phyloP scores from a whole-genome alignment of 2,329 filamentous ascomycete genomes.

The Zopfia rhizophila region DNA sequence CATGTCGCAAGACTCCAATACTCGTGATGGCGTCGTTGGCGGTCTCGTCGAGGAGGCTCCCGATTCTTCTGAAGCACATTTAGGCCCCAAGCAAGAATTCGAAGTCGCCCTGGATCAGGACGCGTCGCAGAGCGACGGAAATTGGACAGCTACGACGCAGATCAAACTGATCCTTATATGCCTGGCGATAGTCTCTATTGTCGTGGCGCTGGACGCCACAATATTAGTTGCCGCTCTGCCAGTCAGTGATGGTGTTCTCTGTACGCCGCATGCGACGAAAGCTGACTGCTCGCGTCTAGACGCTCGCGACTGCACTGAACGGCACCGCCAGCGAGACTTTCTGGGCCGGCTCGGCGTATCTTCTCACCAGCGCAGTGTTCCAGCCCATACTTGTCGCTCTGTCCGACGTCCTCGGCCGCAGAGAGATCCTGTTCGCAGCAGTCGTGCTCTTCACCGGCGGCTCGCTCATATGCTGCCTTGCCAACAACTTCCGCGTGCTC shows the following conservation, averaged over 20 bases:
- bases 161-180: too few relatives aligned
- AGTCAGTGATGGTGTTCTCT: slow-evolving; percentile 19
- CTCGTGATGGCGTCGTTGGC: too few relatives aligned
- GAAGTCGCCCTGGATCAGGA: too few relatives aligned
- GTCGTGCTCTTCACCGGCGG: slow-evolving; percentile 60
- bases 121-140: too few relatives aligned
- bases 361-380: slow-evolving; percentile 72
- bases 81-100: too few relatives aligned
- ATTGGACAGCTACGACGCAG: too few relatives aligned
- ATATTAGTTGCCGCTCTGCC: slow-evolving; percentile 41
- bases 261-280: background rate
- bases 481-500: slow-evolving; percentile 46
- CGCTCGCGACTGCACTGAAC: slow-evolving; percentile 35
- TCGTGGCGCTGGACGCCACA: slow-evolving; percentile 44
- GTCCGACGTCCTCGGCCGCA: slow-evolving; percentile 62
- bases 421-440: slow-evolving; percentile 48
- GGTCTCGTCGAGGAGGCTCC: too few relatives aligned
- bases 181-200: slow-evolving; percentile 37
- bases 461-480: slow-evolving; percentile 55
- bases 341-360: slow-evolving; percentile 76
- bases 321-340: slow-evolving; percentile 64
- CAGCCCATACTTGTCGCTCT: slow-evolving; percentile 60
- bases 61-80: too few relatives aligned
- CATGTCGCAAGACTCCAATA: too few relatives aligned
- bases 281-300: slow-evolving; percentile 25